Base-by-base conservation (phyloP, 2,329 filamentous ascomycete genomes). In the Fusarium secorum region DNA sequence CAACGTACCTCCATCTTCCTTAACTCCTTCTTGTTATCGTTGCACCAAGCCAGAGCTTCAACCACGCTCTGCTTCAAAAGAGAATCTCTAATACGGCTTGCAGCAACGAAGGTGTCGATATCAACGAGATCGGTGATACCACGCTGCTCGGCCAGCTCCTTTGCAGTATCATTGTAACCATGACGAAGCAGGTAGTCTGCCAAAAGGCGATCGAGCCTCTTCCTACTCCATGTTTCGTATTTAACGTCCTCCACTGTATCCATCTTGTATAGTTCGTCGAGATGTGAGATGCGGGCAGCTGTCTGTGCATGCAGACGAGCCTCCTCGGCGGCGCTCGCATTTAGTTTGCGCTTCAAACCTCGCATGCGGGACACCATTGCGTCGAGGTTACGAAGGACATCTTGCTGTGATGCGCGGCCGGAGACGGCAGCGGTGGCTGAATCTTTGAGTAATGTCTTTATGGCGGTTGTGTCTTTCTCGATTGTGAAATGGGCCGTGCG, bases 141-240 rank as follows among this genome's bases (percentile, higher is more conserved):
- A 75, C 93, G 92, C 79, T 94, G 92, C 60, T 85, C 82, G 3
- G 95, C 93, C 56, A 99, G 83, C 65, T 90, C 88, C 52, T 85
- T 86, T 4, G 96, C 96, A 74, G 90, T 96, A 26, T 92, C 88
- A 22, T 88, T 88, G 78, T 95, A 97, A 7, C 95, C 95, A 66
- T 91, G 90, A 13, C 96, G 88, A 52, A 98, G 83, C 72, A 99
- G 86, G 80, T 98, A 97, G 78, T 99, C 96, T n/a, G 97, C 93
- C 51, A 99, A 82, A 63, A 98, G 83, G 22, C 96, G 86, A 80
- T 97, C 92, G 46, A 99, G 85, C 26, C 96, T 86, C 41, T 89
- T 89, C 59, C 93, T 89, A 66, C 92, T 93, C 96, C 96, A 99
- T 62, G 88, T 85, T 78, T 98, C 95, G 82, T 98, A 99, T 78